Conservation (phyloP, 2,329 filamentous ascomycete genomes). For the Botryotinia globosa region DNA sequence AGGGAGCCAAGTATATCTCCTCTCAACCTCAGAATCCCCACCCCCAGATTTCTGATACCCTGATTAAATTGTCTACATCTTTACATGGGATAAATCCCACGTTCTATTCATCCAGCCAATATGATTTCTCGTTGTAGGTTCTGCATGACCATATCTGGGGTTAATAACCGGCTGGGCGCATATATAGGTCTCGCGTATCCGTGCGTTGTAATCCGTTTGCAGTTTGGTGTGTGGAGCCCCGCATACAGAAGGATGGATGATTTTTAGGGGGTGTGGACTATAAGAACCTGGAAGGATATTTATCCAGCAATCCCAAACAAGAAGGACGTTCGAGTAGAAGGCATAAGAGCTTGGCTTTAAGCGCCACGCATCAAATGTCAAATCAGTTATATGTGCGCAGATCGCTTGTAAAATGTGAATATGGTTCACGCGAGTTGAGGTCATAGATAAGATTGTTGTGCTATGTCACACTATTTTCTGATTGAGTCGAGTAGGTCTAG, state of each 20-base stretch:
- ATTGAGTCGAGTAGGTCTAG: background rate
- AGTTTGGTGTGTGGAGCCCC: constrained; percentile 14
- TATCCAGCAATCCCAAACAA: constrained; percentile 8
- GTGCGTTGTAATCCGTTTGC: background rate
- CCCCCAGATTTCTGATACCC: constrained; percentile 6
- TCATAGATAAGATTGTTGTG: background rate
- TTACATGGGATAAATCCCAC: background rate
- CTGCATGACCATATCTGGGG: background rate
- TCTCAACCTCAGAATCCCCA: background rate
- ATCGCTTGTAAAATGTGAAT: background rate
- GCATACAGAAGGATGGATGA: background rate
- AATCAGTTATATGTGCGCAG: background rate
- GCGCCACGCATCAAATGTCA: background rate
- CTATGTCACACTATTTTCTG: background rate
- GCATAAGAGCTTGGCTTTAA: background rate
- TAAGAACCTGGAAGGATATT: background rate
- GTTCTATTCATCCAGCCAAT: constrained; percentile 1
- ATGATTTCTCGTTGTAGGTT: background rate
- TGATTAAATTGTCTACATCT: background rate
- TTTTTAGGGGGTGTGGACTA: background rate
- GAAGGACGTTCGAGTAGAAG: background rate
- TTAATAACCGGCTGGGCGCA: constrained; percentile 1
- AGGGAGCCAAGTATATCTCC: background rate
- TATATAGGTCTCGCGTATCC: background rate
- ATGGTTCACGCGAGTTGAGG: background rate